Conservation (phyloP, 2,329 filamentous ascomycete genomes). For the Spiromastix sp. region DNA sequence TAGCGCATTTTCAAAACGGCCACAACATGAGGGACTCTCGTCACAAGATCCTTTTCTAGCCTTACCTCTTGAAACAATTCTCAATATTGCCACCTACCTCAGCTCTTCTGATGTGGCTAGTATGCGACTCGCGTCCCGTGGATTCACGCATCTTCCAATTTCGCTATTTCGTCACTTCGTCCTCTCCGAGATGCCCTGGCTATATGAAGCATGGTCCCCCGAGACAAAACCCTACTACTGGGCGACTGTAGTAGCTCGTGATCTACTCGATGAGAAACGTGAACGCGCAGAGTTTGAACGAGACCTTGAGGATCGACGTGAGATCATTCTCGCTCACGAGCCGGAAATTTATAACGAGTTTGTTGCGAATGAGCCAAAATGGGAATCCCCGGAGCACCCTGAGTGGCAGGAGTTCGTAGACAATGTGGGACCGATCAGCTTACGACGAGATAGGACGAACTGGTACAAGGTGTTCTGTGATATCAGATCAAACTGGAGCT, state of each 20-base stretch:
- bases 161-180: constrained; percentile 13
- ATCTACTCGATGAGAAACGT: neutral
- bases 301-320: neutral
- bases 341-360: neutral
- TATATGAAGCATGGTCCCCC: constrained; percentile 15
- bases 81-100: constrained; percentile 12
- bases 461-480: constrained; percentile 14
- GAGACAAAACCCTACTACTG: constrained; percentile 1
- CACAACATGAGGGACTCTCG: neutral
- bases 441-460: constrained; percentile 11
- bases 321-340: neutral
- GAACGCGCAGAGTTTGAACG: neutral
- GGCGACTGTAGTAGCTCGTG: neutral
- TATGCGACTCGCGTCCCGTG: constrained; percentile 14
- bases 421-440: constrained; percentile 9
- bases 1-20: neutral
- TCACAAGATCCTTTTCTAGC: constrained; percentile 11
- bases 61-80: constrained; percentile 14
- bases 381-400: constrained; percentile 5
- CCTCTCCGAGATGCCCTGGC: constrained; percentile 16
- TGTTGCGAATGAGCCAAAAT: neutral
- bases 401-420: constrained; percentile 10
- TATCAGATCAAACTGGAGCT: constrained; percentile 12
- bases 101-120: constrained; percentile 13
- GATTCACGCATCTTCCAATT: constrained; percentile 14